Conservation (phyloP, 2,329 filamentous ascomycete species). For the Arthrobotrys sphaeroides region DNA sequence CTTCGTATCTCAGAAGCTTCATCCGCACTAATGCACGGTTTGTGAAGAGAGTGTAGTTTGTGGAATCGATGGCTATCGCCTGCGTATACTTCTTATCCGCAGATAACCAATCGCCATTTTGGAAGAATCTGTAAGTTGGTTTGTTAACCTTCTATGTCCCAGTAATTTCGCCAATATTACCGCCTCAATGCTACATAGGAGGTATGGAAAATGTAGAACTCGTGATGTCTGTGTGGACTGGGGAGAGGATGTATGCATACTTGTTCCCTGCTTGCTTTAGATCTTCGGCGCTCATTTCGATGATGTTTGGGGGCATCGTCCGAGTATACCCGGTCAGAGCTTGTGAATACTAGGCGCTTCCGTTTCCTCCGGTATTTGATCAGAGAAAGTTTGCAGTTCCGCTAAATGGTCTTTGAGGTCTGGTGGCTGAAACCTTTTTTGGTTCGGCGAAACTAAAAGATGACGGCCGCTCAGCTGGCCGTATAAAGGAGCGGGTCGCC, state of each 20-base stretch:
- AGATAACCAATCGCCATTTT: conserved; percentile 70
- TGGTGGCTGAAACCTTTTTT: too few species aligned
- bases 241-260: conserved; percentile 48
- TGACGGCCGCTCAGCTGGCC: too few species aligned
- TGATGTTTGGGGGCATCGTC: conserved; percentile 28
- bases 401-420: not conserved
- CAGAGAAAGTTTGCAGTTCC: not conserved
- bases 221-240: not conserved
- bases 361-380: not conserved
- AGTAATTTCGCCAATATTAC: not conserved
- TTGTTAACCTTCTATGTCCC: conserved; percentile 58
- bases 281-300: conserved; percentile 55
- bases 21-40: conserved; percentile 87
- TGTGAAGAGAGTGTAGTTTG: conserved; percentile 82
- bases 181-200: too few species aligned
- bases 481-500: not conserved
- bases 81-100: conserved; percentile 78
- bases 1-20: conserved; percentile 76
- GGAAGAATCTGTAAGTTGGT: conserved; percentile 73
- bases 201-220: too few species aligned
- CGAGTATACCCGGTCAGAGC: not conserved
- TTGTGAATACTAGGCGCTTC: not conserved
- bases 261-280: conserved; percentile 55
- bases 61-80: conserved; percentile 73
- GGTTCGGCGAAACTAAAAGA: too few species aligned